These are phyloP conservation scores for Ophiostoma himal-ulmi DNA, from an alignment of 2,329 filamentous ascomycete genomes.

Conservation along the genomic window DNA sequence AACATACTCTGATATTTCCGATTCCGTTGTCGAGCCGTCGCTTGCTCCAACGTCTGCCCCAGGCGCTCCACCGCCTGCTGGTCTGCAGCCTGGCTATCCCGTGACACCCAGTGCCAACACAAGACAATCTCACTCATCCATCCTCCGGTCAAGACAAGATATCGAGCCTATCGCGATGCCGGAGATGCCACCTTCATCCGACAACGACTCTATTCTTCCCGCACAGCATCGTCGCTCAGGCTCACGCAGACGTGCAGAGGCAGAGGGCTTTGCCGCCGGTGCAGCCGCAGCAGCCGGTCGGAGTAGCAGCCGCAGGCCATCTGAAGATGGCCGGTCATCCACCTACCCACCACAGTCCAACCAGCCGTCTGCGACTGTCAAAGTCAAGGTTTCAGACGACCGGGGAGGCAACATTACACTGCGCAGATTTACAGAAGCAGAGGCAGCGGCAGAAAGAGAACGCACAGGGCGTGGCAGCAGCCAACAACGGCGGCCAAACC, in stretches of 20 bases:
- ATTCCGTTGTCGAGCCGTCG: conserved; percentile 37
- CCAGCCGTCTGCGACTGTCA: conserved; percentile 47
- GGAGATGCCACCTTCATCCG: conserved; percentile 48
- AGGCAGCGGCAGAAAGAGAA: conserved; percentile 41
- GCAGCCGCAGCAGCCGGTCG: conserved; percentile 29
- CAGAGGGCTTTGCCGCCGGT: conserved; percentile 42
- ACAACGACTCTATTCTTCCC: conserved; percentile 40
- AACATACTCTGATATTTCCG: conserved; percentile 30
- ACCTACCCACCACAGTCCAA: conserved; percentile 31
- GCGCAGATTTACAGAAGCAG: conserved; percentile 55
- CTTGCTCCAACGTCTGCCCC: not conserved
- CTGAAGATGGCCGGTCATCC: conserved; percentile 15
- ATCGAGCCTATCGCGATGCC: conserved; percentile 44
- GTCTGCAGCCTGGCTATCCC: conserved; percentile 25
- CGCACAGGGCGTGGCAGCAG: conserved; percentile 34
- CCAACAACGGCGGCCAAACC: conserved; percentile 31
- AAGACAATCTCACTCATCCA: conserved; percentile 28
- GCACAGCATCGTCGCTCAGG: conserved; percentile 40
- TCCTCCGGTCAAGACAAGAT: conserved; percentile 40
- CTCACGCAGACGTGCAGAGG: conserved; percentile 43
- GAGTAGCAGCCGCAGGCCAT: conserved; percentile 18
- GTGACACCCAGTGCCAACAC: conserved; percentile 17
- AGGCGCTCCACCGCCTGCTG: not conserved
- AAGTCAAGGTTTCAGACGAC: conserved; percentile 56
- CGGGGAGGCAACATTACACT: conserved; percentile 56